Conservation (phyloP, 73 alveolate species). For the Paraurostyla sp. region DNA sequence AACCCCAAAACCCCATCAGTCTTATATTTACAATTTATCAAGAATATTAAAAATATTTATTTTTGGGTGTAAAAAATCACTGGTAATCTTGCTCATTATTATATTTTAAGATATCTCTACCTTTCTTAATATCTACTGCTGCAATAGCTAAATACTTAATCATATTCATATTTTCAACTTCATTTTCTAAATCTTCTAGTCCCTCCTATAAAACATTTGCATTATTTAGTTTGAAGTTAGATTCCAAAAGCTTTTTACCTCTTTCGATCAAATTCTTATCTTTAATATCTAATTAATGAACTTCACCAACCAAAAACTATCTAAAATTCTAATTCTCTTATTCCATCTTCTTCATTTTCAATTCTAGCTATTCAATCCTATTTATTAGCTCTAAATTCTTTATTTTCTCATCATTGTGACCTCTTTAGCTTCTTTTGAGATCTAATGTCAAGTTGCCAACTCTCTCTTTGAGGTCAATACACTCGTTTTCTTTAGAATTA, state of each 20-base stretch:
- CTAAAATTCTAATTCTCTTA: background rate
- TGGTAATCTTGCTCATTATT: too few relatives aligned
- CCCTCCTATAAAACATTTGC: background rate
- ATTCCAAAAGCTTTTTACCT: background rate
- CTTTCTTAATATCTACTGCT: constrained; percentile 4
- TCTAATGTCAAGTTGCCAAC: background rate
- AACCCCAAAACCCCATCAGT: too few relatives aligned
- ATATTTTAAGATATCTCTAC: background rate
- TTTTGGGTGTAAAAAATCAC: too few relatives aligned
- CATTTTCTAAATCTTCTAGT: background rate
- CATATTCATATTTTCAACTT: constrained; percentile 4
- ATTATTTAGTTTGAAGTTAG: background rate
- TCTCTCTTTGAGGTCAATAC: background rate
- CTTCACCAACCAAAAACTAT: background rate
- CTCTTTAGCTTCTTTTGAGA: background rate
- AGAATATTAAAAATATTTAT: too few relatives aligned
- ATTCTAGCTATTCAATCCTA: background rate
- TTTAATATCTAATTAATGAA: background rate
- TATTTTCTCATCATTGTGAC: background rate
- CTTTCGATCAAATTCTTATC: background rate
- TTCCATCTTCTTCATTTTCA: background rate
- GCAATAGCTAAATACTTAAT: constrained; percentile 4
- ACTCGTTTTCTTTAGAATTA: background rate
- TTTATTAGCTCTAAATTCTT: background rate
- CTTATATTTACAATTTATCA: too few relatives aligned